Evolutionary conservation across 2,329 filamentous ascomycete species (phyloP).

Genomic region (Graphiopsis chlorocephala): DNA sequence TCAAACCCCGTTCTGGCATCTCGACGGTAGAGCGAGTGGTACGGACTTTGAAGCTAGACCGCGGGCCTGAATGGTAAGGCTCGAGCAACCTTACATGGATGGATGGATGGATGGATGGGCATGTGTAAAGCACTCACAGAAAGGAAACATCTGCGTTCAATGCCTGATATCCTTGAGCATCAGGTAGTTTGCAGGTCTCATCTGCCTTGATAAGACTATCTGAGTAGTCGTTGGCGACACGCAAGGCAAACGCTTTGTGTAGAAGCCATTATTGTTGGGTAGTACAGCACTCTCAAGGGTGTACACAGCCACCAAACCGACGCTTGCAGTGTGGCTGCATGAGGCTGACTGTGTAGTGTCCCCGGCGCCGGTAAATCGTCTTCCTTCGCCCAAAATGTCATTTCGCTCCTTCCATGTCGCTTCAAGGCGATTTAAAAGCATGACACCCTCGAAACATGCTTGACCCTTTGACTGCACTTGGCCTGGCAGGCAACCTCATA

Average conservation of each 20-base stretch:
- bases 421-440: background rate
- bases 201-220: background rate
- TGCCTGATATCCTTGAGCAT: background rate
- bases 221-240: too few species aligned
- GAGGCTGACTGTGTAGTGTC: constrained; percentile 6
- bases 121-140: too few species aligned
- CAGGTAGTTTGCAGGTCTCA: background rate
- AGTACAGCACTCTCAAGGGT: too few species aligned
- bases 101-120: too few species aligned
- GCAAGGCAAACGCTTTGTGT: too few species aligned
- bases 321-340: constrained; percentile 1
- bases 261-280: too few species aligned
- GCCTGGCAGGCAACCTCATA: constrained; percentile 5
- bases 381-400: background rate
- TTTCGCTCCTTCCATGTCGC: background rate
- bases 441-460: background rate
- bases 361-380: background rate
- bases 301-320: background rate
- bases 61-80: too few species aligned
- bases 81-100: too few species aligned
- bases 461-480: constrained; percentile 5
- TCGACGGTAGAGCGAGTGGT: background rate
- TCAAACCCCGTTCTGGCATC: background rate
- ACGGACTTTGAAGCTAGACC: background rate
- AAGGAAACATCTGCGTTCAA: background rate